Evolutionary conservation across 2,329 filamentous ascomycete genomes (phyloP).

Genomic region (Chrysoporthe puriensis): DNA sequence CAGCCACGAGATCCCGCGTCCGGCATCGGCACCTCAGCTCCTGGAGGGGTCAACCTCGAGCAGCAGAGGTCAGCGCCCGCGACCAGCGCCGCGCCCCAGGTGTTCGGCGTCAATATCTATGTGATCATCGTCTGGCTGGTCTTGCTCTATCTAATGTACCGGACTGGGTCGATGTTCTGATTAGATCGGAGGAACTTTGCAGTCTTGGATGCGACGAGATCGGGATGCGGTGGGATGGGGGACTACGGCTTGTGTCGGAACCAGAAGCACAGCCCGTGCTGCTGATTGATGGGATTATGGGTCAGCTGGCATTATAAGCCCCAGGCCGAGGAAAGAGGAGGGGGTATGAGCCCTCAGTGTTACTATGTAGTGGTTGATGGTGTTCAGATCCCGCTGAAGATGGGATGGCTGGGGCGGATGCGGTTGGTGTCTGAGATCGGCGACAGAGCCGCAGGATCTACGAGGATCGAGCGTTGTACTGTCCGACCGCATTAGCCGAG

Average conservation of each 20-base stretch:
- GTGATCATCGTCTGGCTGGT: constrained; percentile 20
- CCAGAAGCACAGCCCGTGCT: background rate
- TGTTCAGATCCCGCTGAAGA: background rate
- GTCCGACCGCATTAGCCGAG: background rate
- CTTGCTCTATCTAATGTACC: constrained; percentile 24
- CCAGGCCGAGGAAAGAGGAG: background rate
- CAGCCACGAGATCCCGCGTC: background rate
- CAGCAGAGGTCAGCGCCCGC: background rate
- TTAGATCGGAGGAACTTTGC: background rate
- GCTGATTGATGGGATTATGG: background rate
- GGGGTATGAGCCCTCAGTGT: background rate
- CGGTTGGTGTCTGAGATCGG: background rate
- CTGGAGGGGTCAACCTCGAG: background rate
- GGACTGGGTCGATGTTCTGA: constrained; percentile 23
- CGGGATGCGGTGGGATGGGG: background rate
- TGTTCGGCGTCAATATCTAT: constrained; percentile 20
- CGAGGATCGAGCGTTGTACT: background rate
- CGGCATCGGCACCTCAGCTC: background rate
- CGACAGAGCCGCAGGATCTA: background rate
- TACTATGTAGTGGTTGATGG: no score
- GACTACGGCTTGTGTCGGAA: background rate
- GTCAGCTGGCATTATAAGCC: background rate
- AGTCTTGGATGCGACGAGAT: background rate
- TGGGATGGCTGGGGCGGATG: background rate
- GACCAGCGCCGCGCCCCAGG: constrained; percentile 18